phyloP scores from a whole-genome alignment of 371 early-diverging fungal species.

The Actinomortierella ambigua region DNA sequence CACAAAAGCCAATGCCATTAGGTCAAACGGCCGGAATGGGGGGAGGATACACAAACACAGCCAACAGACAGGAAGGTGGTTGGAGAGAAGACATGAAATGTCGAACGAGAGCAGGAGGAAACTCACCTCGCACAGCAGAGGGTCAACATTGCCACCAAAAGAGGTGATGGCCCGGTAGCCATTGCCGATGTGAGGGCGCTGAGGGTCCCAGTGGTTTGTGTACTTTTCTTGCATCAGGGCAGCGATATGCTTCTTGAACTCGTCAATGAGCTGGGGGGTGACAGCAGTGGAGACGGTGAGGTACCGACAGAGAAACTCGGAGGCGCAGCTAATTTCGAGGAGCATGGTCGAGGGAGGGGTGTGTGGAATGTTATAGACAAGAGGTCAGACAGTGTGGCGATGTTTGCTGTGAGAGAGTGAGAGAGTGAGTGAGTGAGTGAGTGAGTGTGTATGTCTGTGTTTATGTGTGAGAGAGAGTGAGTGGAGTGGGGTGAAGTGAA shows the following conservation, averaged over 20 bases:
- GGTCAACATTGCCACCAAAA: conserved; percentile 70
- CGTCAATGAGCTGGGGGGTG: conserved; percentile 44
- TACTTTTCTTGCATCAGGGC: conserved; percentile 46
- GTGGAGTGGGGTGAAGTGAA: background rate
- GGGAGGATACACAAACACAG: too few species aligned
- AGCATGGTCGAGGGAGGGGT: conserved; percentile 18
- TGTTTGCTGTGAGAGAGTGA: background rate
- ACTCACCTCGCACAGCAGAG: conserved; percentile 53
- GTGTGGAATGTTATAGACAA: too few species aligned
- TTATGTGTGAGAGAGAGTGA: background rate
- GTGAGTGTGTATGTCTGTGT: background rate
- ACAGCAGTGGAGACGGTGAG: conserved; percentile 23
- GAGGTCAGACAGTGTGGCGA: too few species aligned
- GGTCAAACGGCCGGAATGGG: too few species aligned
- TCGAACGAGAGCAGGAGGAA: too few species aligned
- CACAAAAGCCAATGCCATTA: background rate
- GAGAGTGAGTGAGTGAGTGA: background rate
- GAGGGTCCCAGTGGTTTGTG: conserved; percentile 71
- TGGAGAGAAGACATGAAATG: background rate
- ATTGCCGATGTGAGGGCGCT: conserved; percentile 68
- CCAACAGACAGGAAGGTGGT: too few species aligned
- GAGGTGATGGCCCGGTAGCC: conserved; percentile 77
- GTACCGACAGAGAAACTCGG: conserved; percentile 39
- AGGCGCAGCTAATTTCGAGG: conserved; percentile 41
- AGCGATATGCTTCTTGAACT: conserved; percentile 31